Evolutionary conservation across 305 asterid species (phyloP).

Genomic region (Fraxinus nigra): DNA sequence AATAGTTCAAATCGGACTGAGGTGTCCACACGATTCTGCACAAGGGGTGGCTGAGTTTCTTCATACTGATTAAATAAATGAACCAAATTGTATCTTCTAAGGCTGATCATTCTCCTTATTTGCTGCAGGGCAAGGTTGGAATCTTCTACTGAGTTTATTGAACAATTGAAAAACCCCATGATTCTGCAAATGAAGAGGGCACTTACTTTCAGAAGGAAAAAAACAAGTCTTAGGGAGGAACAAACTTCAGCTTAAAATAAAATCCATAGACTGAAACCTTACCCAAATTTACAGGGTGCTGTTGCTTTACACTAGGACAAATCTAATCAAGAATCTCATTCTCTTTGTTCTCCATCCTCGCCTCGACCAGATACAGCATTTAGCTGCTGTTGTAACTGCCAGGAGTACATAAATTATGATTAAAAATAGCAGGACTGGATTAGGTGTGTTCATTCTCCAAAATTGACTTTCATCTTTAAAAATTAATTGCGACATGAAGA

Average conservation of each 20-base stretch:
- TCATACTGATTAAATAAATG: not conserved
- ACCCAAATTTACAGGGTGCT: constrained; percentile 58
- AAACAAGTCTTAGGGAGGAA: not conserved
- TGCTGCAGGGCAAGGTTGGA: not conserved
- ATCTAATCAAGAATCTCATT: constrained; percentile 57
- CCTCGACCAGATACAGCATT: constrained; percentile 48
- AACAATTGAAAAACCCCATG: not conserved
- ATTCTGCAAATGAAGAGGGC: constrained; percentile 17
- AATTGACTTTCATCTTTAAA: not conserved
- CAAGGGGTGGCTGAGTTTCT: not conserved
- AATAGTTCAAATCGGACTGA: constrained; percentile 3
- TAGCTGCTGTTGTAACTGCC: constrained; percentile 82
- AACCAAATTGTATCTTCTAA: constrained; percentile 7
- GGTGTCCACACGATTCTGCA: constrained; percentile 1
- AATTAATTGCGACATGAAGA: constrained; percentile 7
- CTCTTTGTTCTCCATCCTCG: constrained; percentile 65
- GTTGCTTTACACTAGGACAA: constrained; percentile 25
- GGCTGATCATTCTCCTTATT: constrained; percentile 4
- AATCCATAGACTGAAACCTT: constrained; percentile 1
- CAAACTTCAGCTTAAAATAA: not conserved
- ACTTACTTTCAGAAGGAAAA: not conserved
- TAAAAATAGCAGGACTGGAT: not conserved
- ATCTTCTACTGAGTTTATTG: not conserved
- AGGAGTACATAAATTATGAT: constrained; percentile 25
- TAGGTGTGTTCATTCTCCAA: not conserved